Conservation (phyloP, 2,329 filamentous ascomycete genomes). For the Erysiphe neolycopersici region DNA sequence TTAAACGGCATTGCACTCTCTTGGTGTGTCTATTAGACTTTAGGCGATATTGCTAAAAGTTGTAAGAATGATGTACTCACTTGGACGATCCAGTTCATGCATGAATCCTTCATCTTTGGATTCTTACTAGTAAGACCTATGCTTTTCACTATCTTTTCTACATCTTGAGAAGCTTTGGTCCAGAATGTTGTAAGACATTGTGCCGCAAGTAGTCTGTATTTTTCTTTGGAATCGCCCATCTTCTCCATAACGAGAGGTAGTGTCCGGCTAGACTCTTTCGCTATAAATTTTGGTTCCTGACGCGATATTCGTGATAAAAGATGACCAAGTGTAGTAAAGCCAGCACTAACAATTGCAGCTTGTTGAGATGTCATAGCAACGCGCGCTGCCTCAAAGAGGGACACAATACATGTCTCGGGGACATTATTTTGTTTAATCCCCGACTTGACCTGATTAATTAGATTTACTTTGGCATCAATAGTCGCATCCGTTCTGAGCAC, state of each 20-base stretch:
- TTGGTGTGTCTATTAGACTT: slow-evolving; percentile 39
- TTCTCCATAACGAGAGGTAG: slow-evolving; percentile 57
- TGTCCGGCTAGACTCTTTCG: slow-evolving; percentile 42
- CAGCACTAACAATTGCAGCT: slow-evolving; percentile 50
- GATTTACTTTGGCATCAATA: slow-evolving; percentile 42
- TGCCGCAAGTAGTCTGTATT: slow-evolving; percentile 45
- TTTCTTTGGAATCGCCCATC: slow-evolving; percentile 70
- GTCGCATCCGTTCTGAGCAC: slow-evolving; percentile 33
- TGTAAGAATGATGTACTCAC: slow-evolving; percentile 16
- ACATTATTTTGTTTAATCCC: slow-evolving; percentile 84
- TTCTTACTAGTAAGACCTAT: slow-evolving; percentile 57
- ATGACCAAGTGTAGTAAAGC: slow-evolving; percentile 70
- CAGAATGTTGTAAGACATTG: slow-evolving; percentile 59
- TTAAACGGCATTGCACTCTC: slow-evolving; percentile 59
- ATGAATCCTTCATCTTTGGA: slow-evolving; percentile 56
- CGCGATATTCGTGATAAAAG: slow-evolving; percentile 63
- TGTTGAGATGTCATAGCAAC: slow-evolving; percentile 51
- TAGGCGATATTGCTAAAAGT: background rate
- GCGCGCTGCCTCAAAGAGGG: slow-evolving; percentile 61
- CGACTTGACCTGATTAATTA: slow-evolving; percentile 53
- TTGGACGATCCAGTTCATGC: slow-evolving; percentile 63
- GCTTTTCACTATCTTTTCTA: slow-evolving; percentile 58
- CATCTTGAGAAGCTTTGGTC: slow-evolving; percentile 38
- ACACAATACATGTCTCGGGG: slow-evolving; percentile 41
- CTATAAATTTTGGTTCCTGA: slow-evolving; percentile 51